Evolutionary conservation across 352 stramenopile genomes (phyloP).

Genomic region (Pythium brachiatum): DNA sequence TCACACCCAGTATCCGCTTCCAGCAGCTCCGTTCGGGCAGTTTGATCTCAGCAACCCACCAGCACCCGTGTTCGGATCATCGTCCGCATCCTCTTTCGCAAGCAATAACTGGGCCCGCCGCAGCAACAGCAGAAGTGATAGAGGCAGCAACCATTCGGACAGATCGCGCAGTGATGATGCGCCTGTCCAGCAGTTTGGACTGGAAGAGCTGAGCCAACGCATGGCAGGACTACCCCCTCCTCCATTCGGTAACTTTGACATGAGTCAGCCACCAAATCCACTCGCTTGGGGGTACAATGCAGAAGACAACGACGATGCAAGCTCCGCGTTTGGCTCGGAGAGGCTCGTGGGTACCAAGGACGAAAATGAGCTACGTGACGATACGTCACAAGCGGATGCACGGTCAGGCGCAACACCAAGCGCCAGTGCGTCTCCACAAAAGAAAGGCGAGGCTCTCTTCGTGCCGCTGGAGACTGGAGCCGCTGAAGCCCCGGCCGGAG

Average conservation of each 20-base stretch:
- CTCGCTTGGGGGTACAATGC: conserved; percentile 16
- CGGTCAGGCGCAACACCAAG: no score
- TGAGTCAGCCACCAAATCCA: conserved; percentile 42
- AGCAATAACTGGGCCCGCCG: not conserved
- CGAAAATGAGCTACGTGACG: not conserved
- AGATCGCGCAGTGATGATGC: not conserved
- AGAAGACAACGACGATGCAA: not conserved
- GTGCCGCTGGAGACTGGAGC: not conserved
- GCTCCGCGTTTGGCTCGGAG: not conserved
- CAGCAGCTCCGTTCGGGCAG: not conserved
- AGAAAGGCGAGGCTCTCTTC: conserved; percentile 16
- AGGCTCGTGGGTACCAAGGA: not conserved
- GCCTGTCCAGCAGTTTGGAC: conserved; percentile 5
- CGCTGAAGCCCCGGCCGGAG: not conserved
- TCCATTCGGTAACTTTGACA: conserved; percentile 40
- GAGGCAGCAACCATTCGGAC: not conserved
- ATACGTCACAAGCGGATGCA: not conserved
- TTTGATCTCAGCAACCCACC: conserved; percentile 12
- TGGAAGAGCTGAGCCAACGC: conserved; percentile 26
- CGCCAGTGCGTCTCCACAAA: not conserved
- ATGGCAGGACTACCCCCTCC: conserved; percentile 32
- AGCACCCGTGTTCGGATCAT: conserved; percentile 1
- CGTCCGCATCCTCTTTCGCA: not conserved
- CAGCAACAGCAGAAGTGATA: not conserved
- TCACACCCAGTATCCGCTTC: not conserved